phyloP scores from a whole-genome alignment of 352 stramenopile species.

The Phytophthora sansomeana region DNA sequence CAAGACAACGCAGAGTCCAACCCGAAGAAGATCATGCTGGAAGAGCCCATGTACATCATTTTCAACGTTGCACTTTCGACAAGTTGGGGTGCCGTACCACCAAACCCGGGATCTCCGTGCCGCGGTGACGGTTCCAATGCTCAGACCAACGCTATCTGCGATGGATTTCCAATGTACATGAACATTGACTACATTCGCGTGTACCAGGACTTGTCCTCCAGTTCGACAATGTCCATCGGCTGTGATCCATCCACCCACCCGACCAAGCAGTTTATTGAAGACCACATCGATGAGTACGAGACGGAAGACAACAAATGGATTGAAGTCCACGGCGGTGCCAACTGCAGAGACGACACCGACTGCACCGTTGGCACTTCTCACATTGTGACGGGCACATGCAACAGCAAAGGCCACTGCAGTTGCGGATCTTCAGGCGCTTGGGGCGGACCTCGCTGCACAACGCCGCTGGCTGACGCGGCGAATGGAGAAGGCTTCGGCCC shows the following conservation, averaged over 20 bases:
- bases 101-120: constrained; percentile 50
- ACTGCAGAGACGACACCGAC: constrained; percentile 49
- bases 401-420: constrained; percentile 29
- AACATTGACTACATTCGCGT: constrained; percentile 67
- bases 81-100: constrained; percentile 53
- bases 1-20: constrained; percentile 47
- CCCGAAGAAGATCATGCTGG: constrained; percentile 60
- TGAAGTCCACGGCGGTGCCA: constrained; percentile 49
- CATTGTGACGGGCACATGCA: constrained; percentile 49
- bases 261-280: constrained; percentile 60
- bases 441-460: constrained; percentile 58
- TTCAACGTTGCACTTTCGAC: constrained; percentile 72
- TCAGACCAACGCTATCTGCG: constrained; percentile 52
- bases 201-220: constrained; percentile 55
- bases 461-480: constrained; percentile 29
- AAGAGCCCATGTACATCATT: constrained; percentile 77
- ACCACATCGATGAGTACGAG: constrained; percentile 61
- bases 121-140: constrained; percentile 39
- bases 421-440: constrained; percentile 47
- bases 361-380: constrained; percentile 49
- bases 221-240: constrained; percentile 54
- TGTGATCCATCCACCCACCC: constrained; percentile 63
- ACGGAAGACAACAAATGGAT: constrained; percentile 50
- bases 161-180: constrained; percentile 66
- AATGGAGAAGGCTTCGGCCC: constrained; percentile 52